A percentile compares a stretch with the other conserved stretches of the same genome.
phyloP scores from a whole-genome alignment of 257 asterid species.

The Cordia subcordata region DNA sequence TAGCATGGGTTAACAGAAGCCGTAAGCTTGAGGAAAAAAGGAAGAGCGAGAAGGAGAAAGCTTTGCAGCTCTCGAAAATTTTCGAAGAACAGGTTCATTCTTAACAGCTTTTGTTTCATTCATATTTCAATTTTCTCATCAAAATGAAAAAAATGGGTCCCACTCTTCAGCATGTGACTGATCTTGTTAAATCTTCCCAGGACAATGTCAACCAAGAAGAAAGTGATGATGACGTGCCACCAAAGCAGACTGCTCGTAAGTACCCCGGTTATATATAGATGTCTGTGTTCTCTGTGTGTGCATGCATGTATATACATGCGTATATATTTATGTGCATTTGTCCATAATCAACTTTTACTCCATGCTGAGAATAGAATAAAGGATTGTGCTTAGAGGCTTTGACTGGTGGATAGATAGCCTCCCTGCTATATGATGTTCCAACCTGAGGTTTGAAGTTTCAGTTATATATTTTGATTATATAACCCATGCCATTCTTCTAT shows the following conservation, averaged over 20 bases:
- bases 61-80: conserved; percentile 67
- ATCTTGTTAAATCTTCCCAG: conserved; percentile 27
- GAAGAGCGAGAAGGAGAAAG: conserved; percentile 70
- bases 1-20: conserved; percentile 77
- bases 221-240: conserved; percentile 65
- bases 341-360: too few relatives aligned
- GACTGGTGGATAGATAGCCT: too few relatives aligned
- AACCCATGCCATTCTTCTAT: too few relatives aligned
- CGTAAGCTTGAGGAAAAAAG: conserved; percentile 74
- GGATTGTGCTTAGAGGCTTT: too few relatives aligned
- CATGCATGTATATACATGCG: neutral
- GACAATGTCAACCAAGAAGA: conserved; percentile 74
- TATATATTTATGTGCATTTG: neutral
- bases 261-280: neutral
- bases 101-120: neutral
- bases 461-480: too few relatives aligned
- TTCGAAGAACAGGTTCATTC: conserved; percentile 87
- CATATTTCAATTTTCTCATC: neutral
- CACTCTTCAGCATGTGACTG: neutral
- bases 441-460: too few relatives aligned
- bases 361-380: too few relatives aligned
- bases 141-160: too few relatives aligned
- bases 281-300: neutral
- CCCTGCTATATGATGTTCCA: too few relatives aligned
- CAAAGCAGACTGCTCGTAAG: conserved; percentile 46